phyloP scores from a whole-genome alignment of 345 rosid species.

The Stellera chamaejasme region DNA sequence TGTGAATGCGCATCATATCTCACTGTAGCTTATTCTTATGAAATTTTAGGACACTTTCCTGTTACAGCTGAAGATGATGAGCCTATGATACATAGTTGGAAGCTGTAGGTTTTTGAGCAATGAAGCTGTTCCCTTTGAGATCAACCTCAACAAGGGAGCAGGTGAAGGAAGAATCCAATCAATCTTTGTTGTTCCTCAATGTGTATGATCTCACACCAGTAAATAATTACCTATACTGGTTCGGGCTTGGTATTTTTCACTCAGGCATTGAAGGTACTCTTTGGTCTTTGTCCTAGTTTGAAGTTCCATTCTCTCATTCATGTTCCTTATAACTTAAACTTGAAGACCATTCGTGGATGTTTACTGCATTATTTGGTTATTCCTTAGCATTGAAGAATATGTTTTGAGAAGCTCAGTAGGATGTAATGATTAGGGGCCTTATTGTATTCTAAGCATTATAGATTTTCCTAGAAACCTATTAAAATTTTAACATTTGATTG shows the following conservation, averaged over 20 bases:
- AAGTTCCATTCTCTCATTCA: neutral
- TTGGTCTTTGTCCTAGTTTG: slow-evolving; percentile 2
- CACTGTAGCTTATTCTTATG: too few relatives aligned
- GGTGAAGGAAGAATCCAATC: slow-evolving; percentile 23
- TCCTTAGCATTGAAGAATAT: too few relatives aligned
- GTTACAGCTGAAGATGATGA: slow-evolving; percentile 16
- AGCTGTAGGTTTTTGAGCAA: slow-evolving; percentile 17
- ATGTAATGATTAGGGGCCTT: too few relatives aligned
- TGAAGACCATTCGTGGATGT: too few relatives aligned
- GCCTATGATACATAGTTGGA: slow-evolving; percentile 21
- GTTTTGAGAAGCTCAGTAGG: too few relatives aligned
- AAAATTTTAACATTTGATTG: too few relatives aligned
- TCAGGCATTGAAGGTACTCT: slow-evolving; percentile 82
- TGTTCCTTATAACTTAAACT: too few relatives aligned
- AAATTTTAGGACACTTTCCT: too few relatives aligned
- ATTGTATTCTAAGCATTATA: too few relatives aligned
- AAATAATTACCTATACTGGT: slow-evolving; percentile 85
- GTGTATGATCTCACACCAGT: slow-evolving; percentile 94
- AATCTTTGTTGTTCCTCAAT: slow-evolving; percentile 55
- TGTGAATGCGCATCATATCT: too few relatives aligned
- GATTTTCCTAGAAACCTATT: too few relatives aligned
- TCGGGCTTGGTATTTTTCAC: slow-evolving; percentile 94
- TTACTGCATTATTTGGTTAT: too few relatives aligned
- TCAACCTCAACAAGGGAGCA: slow-evolving; percentile 43
- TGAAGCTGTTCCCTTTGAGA: slow-evolving; percentile 68